phyloP scores from a whole-genome alignment of 2,329 filamentous ascomycete species.

The Xylaria multiplex region DNA sequence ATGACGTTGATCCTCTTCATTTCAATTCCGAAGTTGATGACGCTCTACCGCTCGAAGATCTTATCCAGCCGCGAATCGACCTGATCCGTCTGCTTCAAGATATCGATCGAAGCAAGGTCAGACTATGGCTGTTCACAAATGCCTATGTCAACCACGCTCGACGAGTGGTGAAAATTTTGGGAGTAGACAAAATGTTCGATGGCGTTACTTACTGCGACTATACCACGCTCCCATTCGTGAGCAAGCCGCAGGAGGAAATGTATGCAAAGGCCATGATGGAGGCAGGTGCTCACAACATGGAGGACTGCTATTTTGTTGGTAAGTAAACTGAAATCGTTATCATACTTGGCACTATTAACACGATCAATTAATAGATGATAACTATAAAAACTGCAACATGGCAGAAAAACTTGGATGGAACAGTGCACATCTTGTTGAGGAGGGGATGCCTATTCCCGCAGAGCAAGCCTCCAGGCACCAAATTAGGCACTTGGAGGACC shows the following conservation, averaged over 20 bases:
- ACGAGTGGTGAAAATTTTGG: constrained; percentile 30
- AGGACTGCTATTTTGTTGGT: constrained; percentile 35
- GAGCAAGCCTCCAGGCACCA: constrained; percentile 28
- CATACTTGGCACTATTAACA: background rate
- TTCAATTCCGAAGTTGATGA: constrained; percentile 35
- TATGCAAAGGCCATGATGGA: constrained; percentile 34
- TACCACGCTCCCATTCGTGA: constrained; percentile 31
- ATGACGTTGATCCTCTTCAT: constrained; percentile 32
- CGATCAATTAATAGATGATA: constrained; percentile 25
- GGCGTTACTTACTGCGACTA: constrained; percentile 35
- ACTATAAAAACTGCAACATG: constrained; percentile 31
- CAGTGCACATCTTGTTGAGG: constrained; percentile 33
- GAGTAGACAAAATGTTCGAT: constrained; percentile 32
- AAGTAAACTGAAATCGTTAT: background rate
- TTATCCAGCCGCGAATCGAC: constrained; percentile 25
- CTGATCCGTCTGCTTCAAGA: constrained; percentile 27
- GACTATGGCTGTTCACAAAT: constrained; percentile 34
- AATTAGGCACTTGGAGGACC: constrained; percentile 29
- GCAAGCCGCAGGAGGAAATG: constrained; percentile 35
- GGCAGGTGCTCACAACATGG: constrained; percentile 30
- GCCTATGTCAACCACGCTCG: constrained; percentile 32
- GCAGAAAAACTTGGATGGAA: constrained; percentile 33
- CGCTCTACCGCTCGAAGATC: constrained; percentile 26
- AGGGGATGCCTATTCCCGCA: constrained; percentile 14
- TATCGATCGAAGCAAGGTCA: constrained; percentile 28